Conservation (phyloP, 768 basidiomycete genomes). For the Boletus subparvulus region DNA sequence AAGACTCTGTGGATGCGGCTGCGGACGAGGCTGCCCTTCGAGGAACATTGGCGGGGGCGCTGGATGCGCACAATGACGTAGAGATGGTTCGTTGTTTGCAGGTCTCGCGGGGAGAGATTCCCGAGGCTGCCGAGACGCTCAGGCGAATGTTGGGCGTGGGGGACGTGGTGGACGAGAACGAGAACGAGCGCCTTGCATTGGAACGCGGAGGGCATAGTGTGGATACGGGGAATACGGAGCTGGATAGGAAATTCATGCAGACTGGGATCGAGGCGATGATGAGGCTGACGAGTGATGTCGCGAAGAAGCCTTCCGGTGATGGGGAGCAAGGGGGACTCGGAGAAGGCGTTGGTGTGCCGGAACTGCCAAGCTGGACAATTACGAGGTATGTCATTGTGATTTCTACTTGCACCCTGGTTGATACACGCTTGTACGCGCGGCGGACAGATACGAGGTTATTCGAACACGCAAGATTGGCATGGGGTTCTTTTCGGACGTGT, state of each 20-base stretch:
- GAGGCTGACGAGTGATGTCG: constrained; percentile 47
- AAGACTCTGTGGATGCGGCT: constrained; percentile 24
- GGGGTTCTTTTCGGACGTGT: constrained; percentile 78
- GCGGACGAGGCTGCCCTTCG: constrained; percentile 25
- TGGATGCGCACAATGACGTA: constrained; percentile 16
- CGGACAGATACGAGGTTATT: constrained; percentile 67
- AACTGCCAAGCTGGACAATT: constrained; percentile 74
- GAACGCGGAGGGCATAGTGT: not conserved
- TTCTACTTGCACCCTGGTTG: not conserved
- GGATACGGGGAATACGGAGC: constrained; percentile 1
- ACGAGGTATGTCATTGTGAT: constrained; percentile 44
- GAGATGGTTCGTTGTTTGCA: constrained; percentile 25
- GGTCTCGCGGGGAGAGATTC: constrained; percentile 21
- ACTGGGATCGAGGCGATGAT: constrained; percentile 69
- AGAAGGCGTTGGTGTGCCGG: constrained; percentile 8
- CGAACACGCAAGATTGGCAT: constrained; percentile 65
- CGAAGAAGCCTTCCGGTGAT: not conserved
- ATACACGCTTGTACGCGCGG: not conserved
- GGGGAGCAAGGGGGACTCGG: not conserved
- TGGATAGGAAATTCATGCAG: constrained; percentile 68
- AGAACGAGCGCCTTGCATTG: not conserved
- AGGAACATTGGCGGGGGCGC: constrained; percentile 14
- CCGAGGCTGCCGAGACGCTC: constrained; percentile 26
- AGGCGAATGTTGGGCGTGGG: constrained; percentile 14
- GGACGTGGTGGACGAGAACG: not conserved